phyloP scores from a whole-genome alignment of 2,329 filamentous ascomycete genomes.

The Akanthomyces lecanii region DNA sequence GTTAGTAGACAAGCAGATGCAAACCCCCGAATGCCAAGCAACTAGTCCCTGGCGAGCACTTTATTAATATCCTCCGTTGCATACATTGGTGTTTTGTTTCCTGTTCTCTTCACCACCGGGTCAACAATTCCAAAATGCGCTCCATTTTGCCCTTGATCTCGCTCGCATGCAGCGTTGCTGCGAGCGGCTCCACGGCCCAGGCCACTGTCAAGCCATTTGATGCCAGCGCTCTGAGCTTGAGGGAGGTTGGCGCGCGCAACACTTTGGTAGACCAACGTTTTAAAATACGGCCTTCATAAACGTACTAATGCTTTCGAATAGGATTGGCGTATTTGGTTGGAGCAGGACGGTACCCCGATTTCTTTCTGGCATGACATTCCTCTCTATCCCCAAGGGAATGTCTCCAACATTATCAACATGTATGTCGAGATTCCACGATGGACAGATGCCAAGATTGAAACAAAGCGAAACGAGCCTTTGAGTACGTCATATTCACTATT shows the following conservation, averaged over 20 bases:
- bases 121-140: not conserved
- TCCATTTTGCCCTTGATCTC: slow-evolving; percentile 17
- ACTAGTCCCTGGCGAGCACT: not conserved
- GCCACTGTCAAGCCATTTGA: slow-evolving; percentile 23
- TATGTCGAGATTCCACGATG: slow-evolving; percentile 41
- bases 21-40: slow-evolving; percentile 1
- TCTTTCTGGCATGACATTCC: slow-evolving; percentile 42
- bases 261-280: slow-evolving; percentile 27
- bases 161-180: slow-evolving; percentile 15
- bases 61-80: not conserved
- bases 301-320: slow-evolving; percentile 17
- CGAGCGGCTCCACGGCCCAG: not conserved
- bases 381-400: slow-evolving; percentile 32
- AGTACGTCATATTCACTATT: slow-evolving; percentile 25
- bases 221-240: slow-evolving; percentile 26
- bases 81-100: not conserved
- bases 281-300: not conserved
- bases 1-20: not conserved
- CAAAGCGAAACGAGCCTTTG: slow-evolving; percentile 35
- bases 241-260: slow-evolving; percentile 37
- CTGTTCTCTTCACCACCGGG: not conserved
- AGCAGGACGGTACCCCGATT: slow-evolving; percentile 36
- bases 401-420: slow-evolving; percentile 35
- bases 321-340: slow-evolving; percentile 40
- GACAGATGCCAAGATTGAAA: slow-evolving; percentile 39